phyloP scores from a whole-genome alignment of 257 asterid species.

The Forsythia suspensa region DNA sequence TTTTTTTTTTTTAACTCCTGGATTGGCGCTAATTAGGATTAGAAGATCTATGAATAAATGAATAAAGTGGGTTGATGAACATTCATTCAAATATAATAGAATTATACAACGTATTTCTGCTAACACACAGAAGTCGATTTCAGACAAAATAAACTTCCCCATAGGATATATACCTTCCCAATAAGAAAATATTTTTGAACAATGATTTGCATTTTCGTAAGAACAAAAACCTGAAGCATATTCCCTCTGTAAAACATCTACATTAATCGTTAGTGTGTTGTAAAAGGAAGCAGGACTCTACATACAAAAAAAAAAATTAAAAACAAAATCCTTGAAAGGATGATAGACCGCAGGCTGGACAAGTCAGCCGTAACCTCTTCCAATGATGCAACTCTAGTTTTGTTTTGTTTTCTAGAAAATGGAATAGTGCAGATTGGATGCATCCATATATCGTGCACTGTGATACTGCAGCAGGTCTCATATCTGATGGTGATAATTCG shows the following conservation, averaged over 20 bases:
- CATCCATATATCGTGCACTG: background rate
- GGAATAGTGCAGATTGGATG: slow-evolving; percentile 1
- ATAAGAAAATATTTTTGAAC: background rate
- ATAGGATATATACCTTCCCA: background rate
- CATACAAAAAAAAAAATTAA: background rate
- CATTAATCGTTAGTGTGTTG: background rate
- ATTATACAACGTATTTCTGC: too few relatives aligned
- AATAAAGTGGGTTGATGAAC: background rate
- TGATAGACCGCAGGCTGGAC: background rate
- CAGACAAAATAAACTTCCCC: too few relatives aligned
- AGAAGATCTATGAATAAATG: background rate
- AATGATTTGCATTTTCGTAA: background rate
- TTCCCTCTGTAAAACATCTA: background rate
- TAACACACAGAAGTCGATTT: too few relatives aligned
- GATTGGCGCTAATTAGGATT: too few relatives aligned
- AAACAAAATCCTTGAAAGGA: slow-evolving; percentile 8
- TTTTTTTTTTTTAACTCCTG: too few relatives aligned
- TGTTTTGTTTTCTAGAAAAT: background rate
- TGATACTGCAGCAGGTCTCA: slow-evolving; percentile 11
- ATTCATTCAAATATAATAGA: background rate
- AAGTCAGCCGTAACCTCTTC: background rate
- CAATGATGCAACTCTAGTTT: background rate
- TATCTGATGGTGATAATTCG: background rate
- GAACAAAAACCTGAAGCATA: background rate
- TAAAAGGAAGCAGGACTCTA: background rate